These are phyloP conservation scores for Trametes sp. DNA, from an alignment of 1,284 basidiomycete genomes.

Conservation along the genomic window DNA sequence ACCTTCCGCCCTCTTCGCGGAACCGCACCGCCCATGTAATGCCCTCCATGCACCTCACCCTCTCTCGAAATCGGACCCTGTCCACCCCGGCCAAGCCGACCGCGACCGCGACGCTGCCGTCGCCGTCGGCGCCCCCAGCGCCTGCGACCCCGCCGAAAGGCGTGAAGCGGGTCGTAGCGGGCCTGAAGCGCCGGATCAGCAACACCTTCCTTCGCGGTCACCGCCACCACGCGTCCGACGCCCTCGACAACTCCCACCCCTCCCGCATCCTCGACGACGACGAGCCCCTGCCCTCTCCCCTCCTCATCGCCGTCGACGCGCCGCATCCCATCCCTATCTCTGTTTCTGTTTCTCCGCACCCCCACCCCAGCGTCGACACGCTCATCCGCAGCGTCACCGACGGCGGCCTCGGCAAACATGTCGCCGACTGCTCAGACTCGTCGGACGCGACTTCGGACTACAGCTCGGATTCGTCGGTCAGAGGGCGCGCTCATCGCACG, in stretches of 20 bases:
- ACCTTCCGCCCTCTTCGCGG: neutral
- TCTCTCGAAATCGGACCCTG: neutral
- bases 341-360: constrained; percentile 17
- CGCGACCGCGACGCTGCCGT: neutral
- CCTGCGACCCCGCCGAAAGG: constrained; percentile 19
- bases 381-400: constrained; percentile 15
- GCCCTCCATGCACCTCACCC: constrained; percentile 14
- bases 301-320: neutral
- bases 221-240: constrained; percentile 13
- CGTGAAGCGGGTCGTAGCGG: constrained; percentile 32
- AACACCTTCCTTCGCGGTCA: constrained; percentile 26
- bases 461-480: constrained; percentile 6
- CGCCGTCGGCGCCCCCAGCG: neutral
- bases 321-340: constrained; percentile 20
- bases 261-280: constrained; percentile 16
- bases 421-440: constrained; percentile 20
- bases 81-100: constrained; percentile 13
- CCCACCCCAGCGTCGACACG: constrained; percentile 17
- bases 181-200: constrained; percentile 30
- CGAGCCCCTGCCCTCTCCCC: neutral
- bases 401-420: constrained; percentile 23
- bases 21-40: neutral
- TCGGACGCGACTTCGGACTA: constrained; percentile 14
- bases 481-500: constrained; percentile 7
- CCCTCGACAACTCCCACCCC: constrained; percentile 6